Evolutionary conservation across 345 rosid species (phyloP).

Genomic region (Salix purpurea): DNA sequence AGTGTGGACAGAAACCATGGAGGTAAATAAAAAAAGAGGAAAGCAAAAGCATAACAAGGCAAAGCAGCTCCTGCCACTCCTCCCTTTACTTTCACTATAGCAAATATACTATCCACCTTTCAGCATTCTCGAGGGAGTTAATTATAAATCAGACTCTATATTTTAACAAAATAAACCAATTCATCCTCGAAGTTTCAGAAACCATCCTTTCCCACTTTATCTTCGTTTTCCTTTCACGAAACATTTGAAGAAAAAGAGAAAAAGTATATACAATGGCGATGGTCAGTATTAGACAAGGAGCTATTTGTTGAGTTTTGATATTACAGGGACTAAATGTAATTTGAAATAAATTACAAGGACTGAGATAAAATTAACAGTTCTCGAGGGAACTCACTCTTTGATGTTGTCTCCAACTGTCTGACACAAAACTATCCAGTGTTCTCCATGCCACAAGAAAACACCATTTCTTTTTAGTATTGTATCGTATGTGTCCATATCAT

Average conservation of each 20-base stretch:
- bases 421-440: conserved; percentile 7
- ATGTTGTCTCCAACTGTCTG: conserved; percentile 25
- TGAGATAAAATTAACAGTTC: background rate
- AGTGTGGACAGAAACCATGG: background rate
- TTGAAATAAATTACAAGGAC: background rate
- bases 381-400: conserved; percentile 25
- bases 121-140: conserved; percentile 29
- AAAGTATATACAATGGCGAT: too few relatives aligned
- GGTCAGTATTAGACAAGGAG: background rate
- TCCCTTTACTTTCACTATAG: background rate
- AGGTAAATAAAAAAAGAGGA: background rate
- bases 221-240: background rate
- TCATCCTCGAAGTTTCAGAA: background rate
- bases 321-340: background rate
- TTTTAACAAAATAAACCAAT: background rate
- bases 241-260: too few relatives aligned
- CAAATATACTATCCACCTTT: conserved; percentile 23
- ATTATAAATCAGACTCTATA: background rate
- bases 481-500: conserved; percentile 1
- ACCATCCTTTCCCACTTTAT: background rate
- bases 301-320: background rate
- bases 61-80: background rate
- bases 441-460: conserved; percentile 31
- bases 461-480: conserved; percentile 15
- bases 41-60: conserved; percentile 23